phyloP scores from a whole-genome alignment of 768 basidiomycete genomes.

The Rhizopogon sp. region DNA sequence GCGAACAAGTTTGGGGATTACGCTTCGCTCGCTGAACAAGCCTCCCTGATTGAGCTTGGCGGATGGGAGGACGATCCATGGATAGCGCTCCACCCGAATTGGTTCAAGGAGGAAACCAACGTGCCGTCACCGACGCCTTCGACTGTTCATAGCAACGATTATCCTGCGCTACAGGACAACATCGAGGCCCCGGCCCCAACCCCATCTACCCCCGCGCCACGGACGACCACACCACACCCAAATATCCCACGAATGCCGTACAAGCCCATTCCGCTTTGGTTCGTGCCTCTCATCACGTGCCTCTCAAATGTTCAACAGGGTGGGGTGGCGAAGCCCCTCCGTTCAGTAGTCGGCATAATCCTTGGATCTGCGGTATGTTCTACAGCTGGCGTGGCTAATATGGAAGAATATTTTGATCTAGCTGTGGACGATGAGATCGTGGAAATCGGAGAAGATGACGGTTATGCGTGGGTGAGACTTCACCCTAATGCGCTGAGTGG shows the following conservation, averaged over 20 bases:
- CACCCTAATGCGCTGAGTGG: not conserved
- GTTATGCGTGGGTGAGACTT: slow-evolving; percentile 27
- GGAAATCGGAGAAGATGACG: slow-evolving; percentile 34
- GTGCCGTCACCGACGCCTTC: slow-evolving; percentile 3
- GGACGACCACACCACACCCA: not conserved
- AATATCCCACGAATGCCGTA: not conserved
- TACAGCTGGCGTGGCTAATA: slow-evolving; percentile 34
- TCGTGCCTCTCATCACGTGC: slow-evolving; percentile 27
- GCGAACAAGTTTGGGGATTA: slow-evolving; percentile 24
- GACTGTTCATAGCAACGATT: not conserved
- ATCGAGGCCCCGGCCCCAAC: too few relatives aligned
- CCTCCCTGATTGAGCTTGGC: slow-evolving; percentile 24
- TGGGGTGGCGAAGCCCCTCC: slow-evolving; percentile 28
- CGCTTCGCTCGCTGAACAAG: slow-evolving; percentile 18
- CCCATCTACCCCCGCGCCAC: not conserved
- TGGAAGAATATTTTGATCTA: slow-evolving; percentile 35
- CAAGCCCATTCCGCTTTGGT: slow-evolving; percentile 8
- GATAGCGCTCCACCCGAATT: slow-evolving; percentile 9
- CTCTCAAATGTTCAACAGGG: slow-evolving; percentile 27
- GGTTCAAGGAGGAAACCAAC: not conserved
- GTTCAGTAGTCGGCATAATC: slow-evolving; percentile 32
- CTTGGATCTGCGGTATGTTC: slow-evolving; percentile 31
- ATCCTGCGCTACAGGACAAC: too few relatives aligned
- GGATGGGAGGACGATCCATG: slow-evolving; percentile 16
- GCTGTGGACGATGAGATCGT: slow-evolving; percentile 36